Percentiles rank a stretch among this genome's conserved stretches.
Evolutionary conservation across 2,329 filamentous ascomycete species (phyloP).

Genomic region (Lomentospora prolificans): DNA sequence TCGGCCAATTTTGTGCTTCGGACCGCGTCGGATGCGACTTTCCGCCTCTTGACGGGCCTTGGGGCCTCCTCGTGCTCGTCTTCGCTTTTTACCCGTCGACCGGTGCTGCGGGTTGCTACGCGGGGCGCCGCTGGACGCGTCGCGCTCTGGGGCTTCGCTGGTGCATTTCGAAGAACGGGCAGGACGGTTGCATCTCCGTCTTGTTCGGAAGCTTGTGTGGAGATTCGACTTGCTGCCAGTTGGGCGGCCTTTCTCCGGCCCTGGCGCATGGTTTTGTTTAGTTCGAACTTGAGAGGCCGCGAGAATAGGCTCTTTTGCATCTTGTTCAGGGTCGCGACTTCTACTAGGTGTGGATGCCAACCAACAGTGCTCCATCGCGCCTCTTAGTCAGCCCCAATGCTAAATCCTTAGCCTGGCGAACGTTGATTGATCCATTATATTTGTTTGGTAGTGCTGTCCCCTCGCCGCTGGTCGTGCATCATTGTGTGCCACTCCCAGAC

Average conservation of each 20-base stretch:
- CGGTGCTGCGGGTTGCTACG: neutral
- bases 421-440: too few species aligned
- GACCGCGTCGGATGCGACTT: neutral
- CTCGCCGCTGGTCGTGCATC: too few species aligned
- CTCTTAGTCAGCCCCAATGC: too few species aligned
- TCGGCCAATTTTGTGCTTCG: neutral
- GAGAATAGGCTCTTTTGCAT: too few species aligned
- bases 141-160: neutral
- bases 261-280: neutral
- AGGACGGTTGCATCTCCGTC: neutral
- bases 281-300: too few species aligned
- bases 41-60: conserved; percentile 3
- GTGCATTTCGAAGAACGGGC: neutral
- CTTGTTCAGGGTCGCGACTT: too few species aligned
- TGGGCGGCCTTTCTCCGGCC: conserved; percentile 2
- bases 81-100: neutral
- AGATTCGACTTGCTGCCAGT: conserved; percentile 3
- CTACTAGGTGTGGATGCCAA: too few species aligned
- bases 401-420: too few species aligned
- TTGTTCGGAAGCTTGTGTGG: neutral
- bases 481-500: too few species aligned
- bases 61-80: neutral
- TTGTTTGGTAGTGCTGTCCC: too few species aligned
- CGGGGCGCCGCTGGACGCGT: neutral
- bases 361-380: too few species aligned